Conservation (phyloP, 352 stramenopile species). For the Phytophthora pini region DNA sequence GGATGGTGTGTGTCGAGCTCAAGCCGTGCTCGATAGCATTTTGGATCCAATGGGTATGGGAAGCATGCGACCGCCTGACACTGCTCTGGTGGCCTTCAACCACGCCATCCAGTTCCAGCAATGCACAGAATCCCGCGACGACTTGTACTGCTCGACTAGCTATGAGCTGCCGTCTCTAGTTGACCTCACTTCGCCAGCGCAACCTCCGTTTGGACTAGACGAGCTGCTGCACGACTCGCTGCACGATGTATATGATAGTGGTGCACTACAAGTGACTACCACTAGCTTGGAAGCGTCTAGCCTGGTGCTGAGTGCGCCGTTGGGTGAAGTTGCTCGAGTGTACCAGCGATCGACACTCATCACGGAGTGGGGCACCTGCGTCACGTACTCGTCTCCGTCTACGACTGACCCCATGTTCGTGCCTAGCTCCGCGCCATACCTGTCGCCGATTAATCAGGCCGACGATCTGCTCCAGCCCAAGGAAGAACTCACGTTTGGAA, state of each 20-base stretch:
- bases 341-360: conserved; percentile 16
- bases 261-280: conserved; percentile 1
- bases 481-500: conserved; percentile 9
- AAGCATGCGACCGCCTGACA: neutral
- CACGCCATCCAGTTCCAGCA: conserved; percentile 9
- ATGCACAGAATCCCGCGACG: conserved; percentile 9
- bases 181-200: conserved; percentile 34
- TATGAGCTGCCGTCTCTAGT: neutral
- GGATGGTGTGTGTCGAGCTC: conserved; percentile 17
- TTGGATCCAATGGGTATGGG: conserved; percentile 42
- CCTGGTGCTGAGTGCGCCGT: conserved; percentile 20
- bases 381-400: conserved; percentile 17
- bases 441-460: conserved; percentile 7
- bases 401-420: neutral
- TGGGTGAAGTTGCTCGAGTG: conserved; percentile 23
- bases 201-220: conserved; percentile 32
- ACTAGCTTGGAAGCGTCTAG: conserved; percentile 2
- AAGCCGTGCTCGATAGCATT: conserved; percentile 37
- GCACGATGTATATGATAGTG: conserved; percentile 23
- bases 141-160: conserved; percentile 5
- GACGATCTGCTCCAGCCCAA: conserved; percentile 17
- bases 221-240: conserved; percentile 38
- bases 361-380: conserved; percentile 19
- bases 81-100: neutral
- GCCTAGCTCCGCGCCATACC: neutral